A percentile compares a stretch with the other conserved stretches of the same genome.
These are phyloP conservation scores for Colletotrichum plurivorum DNA, from an alignment of 2,329 filamentous ascomycete genomes.

Conservation along the genomic window DNA sequence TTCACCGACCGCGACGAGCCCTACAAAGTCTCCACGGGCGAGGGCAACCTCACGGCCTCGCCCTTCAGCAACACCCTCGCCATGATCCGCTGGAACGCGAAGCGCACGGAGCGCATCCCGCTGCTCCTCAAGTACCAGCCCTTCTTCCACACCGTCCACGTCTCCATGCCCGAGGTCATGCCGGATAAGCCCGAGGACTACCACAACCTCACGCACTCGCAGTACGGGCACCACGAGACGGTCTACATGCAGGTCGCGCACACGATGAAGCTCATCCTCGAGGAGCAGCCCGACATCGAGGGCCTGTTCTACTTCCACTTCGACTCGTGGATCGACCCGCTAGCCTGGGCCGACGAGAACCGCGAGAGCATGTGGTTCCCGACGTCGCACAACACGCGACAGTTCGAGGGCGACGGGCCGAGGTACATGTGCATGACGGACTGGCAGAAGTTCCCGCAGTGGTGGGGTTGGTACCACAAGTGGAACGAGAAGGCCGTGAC, in stretches of 20 bases:
- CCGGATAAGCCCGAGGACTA: slow-evolving; percentile 31
- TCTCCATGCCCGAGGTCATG: slow-evolving; percentile 45
- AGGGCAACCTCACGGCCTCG: slow-evolving; percentile 40
- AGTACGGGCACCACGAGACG: slow-evolving; percentile 42
- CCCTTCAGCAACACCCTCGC: slow-evolving; percentile 48
- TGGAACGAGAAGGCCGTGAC: slow-evolving; percentile 37
- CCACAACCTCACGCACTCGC: slow-evolving; percentile 48
- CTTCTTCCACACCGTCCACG: slow-evolving; percentile 48
- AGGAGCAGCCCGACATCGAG: slow-evolving; percentile 45
- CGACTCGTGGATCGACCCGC: slow-evolving; percentile 50
- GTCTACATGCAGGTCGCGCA: slow-evolving; percentile 46
- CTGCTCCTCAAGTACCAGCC: slow-evolving; percentile 46
- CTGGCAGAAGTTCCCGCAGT: slow-evolving; percentile 40
- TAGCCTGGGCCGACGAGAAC: slow-evolving; percentile 45
- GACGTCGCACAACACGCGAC: slow-evolving; percentile 37
- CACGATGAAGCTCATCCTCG: slow-evolving; percentile 49
- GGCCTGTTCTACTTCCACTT: slow-evolving; percentile 51
- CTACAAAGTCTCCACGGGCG: slow-evolving; percentile 17
- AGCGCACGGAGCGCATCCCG: slow-evolving; percentile 46
- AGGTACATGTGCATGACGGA: slow-evolving; percentile 45
- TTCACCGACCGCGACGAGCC: slow-evolving; percentile 31
- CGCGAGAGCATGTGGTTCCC: slow-evolving; percentile 48
- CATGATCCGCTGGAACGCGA: slow-evolving; percentile 47
- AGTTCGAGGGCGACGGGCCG: slow-evolving; percentile 36
- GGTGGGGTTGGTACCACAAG: slow-evolving; percentile 41